Evolutionary conservation across 768 basidiomycete species (phyloP).

Genomic region (Podaxis mareebaensis): DNA sequence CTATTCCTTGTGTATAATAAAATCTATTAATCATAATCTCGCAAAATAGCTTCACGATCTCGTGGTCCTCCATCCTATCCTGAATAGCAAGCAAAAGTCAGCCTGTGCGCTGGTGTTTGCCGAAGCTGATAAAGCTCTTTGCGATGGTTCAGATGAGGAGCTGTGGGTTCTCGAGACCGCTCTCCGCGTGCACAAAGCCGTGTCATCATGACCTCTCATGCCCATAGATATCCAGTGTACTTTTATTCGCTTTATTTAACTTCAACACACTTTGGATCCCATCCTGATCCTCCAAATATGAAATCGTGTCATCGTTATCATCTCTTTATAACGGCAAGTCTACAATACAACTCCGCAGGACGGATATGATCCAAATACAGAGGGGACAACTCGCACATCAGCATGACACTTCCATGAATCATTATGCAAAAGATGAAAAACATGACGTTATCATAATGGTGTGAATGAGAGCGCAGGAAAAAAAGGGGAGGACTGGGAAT

Average conservation of each 20-base stretch:
- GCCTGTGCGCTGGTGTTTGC: slow-evolving; percentile 81
- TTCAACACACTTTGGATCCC: neutral
- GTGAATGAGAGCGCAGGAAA: slow-evolving; percentile 24
- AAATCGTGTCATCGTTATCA: slow-evolving; percentile 9
- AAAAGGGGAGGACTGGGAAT: slow-evolving; percentile 20
- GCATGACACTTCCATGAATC: slow-evolving; percentile 13
- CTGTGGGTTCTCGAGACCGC: slow-evolving; percentile 91
- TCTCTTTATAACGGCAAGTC: slow-evolving; percentile 4
- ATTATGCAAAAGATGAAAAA: slow-evolving; percentile 25
- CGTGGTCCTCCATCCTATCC: slow-evolving; percentile 77
- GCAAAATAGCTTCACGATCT: slow-evolving; percentile 81
- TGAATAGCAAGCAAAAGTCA: slow-evolving; percentile 81
- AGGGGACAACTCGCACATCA: neutral
- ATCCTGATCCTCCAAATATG: neutral
- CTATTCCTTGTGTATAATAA: slow-evolving; percentile 7
- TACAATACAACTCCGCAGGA: slow-evolving; percentile 13
- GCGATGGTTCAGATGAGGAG: slow-evolving; percentile 97
- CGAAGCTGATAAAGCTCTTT: slow-evolving; percentile 93
- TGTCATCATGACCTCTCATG: slow-evolving; percentile 31
- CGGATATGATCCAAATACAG: slow-evolving; percentile 6
- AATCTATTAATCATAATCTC: neutral
- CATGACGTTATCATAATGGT: slow-evolving; percentile 29
- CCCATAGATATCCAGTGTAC: neutral
- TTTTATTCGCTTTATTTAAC: neutral
- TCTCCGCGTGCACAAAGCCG: slow-evolving; percentile 70